A percentile compares a stretch with the other conserved stretches of the same genome.
Evolutionary conservation across 2,329 filamentous ascomycete species (phyloP).

Genomic region (Fusarium musae): DNA sequence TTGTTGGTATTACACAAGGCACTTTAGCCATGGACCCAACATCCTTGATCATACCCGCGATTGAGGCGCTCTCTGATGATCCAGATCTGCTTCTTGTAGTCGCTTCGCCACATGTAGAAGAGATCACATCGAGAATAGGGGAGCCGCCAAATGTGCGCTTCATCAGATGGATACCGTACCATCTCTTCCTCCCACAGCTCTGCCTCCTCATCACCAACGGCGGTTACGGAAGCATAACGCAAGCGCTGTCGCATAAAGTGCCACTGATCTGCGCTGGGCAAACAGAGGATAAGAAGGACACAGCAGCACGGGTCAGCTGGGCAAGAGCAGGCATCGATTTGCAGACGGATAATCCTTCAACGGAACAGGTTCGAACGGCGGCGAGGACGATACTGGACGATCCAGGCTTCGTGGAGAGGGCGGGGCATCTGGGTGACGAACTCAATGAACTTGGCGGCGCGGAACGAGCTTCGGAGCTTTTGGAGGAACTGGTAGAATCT

Average conservation of each 20-base stretch:
- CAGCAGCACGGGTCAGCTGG: slow-evolving; percentile 49
- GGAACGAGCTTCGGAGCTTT: slow-evolving; percentile 39
- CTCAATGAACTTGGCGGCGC: slow-evolving; percentile 45
- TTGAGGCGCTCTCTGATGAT: slow-evolving; percentile 48
- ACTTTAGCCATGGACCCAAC: slow-evolving; percentile 52
- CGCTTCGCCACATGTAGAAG: slow-evolving; percentile 45
- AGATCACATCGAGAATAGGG: slow-evolving; percentile 41
- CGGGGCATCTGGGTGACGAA: slow-evolving; percentile 41
- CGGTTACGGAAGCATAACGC: slow-evolving; percentile 52
- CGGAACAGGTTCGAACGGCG: slow-evolving; percentile 40
- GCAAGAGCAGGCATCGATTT: slow-evolving; percentile 50
- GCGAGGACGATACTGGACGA: slow-evolving; percentile 43
- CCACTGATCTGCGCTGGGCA: slow-evolving; percentile 52
- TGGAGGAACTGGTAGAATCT: slow-evolving; percentile 43
- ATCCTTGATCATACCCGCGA: slow-evolving; percentile 51
- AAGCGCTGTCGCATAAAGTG: slow-evolving; percentile 50
- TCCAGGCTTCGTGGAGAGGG: slow-evolving; percentile 35
- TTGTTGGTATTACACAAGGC: slow-evolving; percentile 53
- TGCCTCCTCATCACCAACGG: slow-evolving; percentile 51
- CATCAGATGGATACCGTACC: slow-evolving; percentile 51
- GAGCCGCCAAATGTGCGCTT: slow-evolving; percentile 45
- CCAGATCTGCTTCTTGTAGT: slow-evolving; percentile 48
- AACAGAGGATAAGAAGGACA: slow-evolving; percentile 53
- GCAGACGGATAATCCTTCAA: slow-evolving; percentile 49
- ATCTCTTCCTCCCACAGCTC: slow-evolving; percentile 49